Evolutionary conservation across 129 eudicot species (phyloP), one percentile per base, ranked within the genome.

Genomic region (Helianthus tuberosus): DNA sequence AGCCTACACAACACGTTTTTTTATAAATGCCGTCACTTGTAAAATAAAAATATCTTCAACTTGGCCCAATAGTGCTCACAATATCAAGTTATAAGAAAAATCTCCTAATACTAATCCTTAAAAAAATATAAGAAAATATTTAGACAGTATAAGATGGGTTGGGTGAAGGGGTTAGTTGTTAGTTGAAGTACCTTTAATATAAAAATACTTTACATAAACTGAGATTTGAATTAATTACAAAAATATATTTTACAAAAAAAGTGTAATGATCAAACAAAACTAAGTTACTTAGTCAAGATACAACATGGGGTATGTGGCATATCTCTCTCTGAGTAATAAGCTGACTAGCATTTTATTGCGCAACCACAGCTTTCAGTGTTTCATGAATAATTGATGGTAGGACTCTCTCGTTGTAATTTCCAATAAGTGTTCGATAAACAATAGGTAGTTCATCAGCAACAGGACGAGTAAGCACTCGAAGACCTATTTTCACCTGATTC

Each of bases 241-340:
- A 20, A 20, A 20, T 20, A 20, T 20, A 20, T 20, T 20, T 20
- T 20, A 20, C 23, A 20, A 52, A 29, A n/a, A n/a, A 27, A 5
- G 2, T 32, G 41, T 60, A 39, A 11, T 11, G 11, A 27, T 5
- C 12, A 25, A 35, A 58, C 64, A 23, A 23, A 10, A 58, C 25
- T 52, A 52, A n/a, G 8, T n/a, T 0, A 15, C 64, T 58, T 23
- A 3, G 36, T 57, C 35, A 57, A 23, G 14, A 20, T 57, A 57
- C 10, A n/a, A 9, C 54, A 13, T 13, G 27, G 8, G 1, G 8
- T 27, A 58, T 60, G 43, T 11, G 1, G 47, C 68, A 55, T 80
- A 86, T 87, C 90, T 86, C 90, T 82, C 90, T 76, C 67, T 86
- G 90, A 38, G 90, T 86, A 43, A 86, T 76, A 49, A 86, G 90